These are phyloP conservation scores for Phragmites australis DNA, from an alignment of 176 grass and related monocot species.

Conservation along the genomic window DNA sequence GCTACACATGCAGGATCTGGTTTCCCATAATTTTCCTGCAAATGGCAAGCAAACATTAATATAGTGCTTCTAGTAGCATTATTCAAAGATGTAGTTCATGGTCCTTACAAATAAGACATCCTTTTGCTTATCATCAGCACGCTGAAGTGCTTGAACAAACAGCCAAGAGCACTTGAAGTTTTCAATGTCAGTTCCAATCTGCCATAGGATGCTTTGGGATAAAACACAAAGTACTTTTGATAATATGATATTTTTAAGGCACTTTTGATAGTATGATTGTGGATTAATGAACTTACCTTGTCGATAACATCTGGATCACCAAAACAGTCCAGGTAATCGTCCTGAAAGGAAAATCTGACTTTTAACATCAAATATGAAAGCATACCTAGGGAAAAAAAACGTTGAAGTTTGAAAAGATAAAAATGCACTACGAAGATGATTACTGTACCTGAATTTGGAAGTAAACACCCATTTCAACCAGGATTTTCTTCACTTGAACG, in stretches of 20 bases:
- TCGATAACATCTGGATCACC: constrained; percentile 68
- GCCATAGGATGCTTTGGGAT: constrained; percentile 11
- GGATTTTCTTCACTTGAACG: constrained; percentile 56
- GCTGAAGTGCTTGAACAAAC: constrained; percentile 62
- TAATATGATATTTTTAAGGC: background rate
- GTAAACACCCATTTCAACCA: constrained; percentile 69
- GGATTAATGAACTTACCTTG: constrained; percentile 45
- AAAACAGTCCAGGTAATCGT: constrained; percentile 88
- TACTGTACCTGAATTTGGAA: constrained; percentile 70
- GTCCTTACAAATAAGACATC: constrained; percentile 53
- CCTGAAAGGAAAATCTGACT: constrained; percentile 44
- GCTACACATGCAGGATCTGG: constrained; percentile 48
- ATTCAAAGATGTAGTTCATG: background rate
- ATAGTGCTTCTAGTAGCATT: background rate
- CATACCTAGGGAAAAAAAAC: background rate
- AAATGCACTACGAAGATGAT: background rate
- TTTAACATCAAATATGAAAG: background rate
- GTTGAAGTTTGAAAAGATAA: background rate
- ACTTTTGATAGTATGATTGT: background rate
- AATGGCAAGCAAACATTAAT: constrained; percentile 19
- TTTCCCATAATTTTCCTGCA: constrained; percentile 81
- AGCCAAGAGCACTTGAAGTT: constrained; percentile 83
- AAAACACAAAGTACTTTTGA: background rate
- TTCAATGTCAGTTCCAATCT: constrained; percentile 81
- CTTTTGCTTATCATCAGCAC: constrained; percentile 44